Evolutionary conservation across 192 early-diverging fungal genomes (phyloP).

Genomic region (Pilobolus umbonatus): DNA sequence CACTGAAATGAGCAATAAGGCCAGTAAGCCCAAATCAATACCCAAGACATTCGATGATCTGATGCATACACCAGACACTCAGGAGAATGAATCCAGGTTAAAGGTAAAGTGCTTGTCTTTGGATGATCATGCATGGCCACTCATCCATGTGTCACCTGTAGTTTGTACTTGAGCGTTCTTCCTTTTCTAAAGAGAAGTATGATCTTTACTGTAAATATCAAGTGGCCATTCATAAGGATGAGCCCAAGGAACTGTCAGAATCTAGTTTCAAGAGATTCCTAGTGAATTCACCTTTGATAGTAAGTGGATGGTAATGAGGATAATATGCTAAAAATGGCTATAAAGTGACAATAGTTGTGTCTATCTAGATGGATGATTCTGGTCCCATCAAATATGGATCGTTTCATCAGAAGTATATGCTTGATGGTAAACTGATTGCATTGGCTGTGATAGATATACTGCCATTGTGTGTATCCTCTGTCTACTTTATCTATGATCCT

Average conservation of each 20-base stretch:
- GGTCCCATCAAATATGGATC: slow-evolving; percentile 68
- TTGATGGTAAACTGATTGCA: slow-evolving; percentile 77
- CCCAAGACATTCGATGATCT: slow-evolving; percentile 9
- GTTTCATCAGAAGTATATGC: slow-evolving; percentile 91
- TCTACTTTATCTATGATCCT: slow-evolving; percentile 95
- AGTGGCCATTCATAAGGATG: slow-evolving; percentile 73
- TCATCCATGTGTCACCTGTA: slow-evolving; percentile 10
- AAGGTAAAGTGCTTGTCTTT: not conserved
- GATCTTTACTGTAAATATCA: slow-evolving; percentile 82
- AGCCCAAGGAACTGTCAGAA: slow-evolving; percentile 43
- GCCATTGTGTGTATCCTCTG: slow-evolving; percentile 83
- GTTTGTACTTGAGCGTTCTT: slow-evolving; percentile 58
- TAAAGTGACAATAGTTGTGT: not conserved
- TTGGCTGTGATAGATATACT: slow-evolving; percentile 92
- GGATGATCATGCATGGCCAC: not conserved
- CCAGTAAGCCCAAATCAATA: not conserved
- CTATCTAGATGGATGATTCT: not conserved
- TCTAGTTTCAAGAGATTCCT: slow-evolving; percentile 63
- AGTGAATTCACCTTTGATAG: slow-evolving; percentile 66
- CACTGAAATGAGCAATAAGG: slow-evolving; percentile 23
- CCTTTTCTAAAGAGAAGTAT: slow-evolving; percentile 70
- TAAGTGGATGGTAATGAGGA: slow-evolving; percentile 5
- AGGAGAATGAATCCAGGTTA: not conserved
- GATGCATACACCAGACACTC: not conserved
- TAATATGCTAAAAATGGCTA: not conserved